Conservation (phyloP, 108 stramenopile species). For the Fistulifera pelliculosa region DNA sequence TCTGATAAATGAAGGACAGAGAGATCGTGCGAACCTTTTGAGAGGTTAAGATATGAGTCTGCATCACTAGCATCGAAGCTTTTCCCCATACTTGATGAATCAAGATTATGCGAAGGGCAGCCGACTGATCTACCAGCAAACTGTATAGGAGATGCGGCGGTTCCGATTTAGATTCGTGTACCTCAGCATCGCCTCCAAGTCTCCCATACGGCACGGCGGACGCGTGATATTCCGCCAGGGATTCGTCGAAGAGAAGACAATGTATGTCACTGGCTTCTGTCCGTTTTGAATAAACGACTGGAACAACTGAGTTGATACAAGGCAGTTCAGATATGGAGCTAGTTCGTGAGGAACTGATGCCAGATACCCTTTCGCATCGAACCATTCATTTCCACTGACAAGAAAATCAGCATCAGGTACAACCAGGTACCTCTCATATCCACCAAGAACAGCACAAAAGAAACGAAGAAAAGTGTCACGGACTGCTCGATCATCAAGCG, state of each 20-base stretch:
- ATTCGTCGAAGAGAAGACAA: conserved; percentile 80
- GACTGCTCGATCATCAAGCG: conserved; percentile 74
- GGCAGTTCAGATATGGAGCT: conserved; percentile 37
- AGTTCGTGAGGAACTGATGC: conserved; percentile 45
- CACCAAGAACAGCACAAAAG: conserved; percentile 66
- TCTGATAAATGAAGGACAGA: conserved; percentile 8
- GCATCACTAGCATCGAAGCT: conserved; percentile 41
- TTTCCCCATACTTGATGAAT: conserved; percentile 9
- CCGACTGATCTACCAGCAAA: conserved; percentile 74
- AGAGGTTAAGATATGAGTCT: background rate
- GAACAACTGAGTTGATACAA: conserved; percentile 74
- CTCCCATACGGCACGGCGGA: conserved; percentile 62
- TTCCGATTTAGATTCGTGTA: conserved; percentile 14
- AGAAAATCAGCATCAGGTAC: conserved; percentile 83
- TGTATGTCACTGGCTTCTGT: conserved; percentile 84
- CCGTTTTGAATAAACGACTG: conserved; percentile 80
- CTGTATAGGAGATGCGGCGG: conserved; percentile 39
- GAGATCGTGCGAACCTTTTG: conserved; percentile 5
- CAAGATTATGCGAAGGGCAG: conserved; percentile 22
- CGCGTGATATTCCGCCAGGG: conserved; percentile 66
- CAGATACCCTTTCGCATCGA: conserved; percentile 71
- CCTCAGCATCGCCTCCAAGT: conserved; percentile 52
- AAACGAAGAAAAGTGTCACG: conserved; percentile 79
- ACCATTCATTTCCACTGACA: conserved; percentile 81
- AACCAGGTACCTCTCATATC: conserved; percentile 75